Evolutionary conservation across 2,329 filamentous ascomycete species (phyloP).

Genomic region (Botrytis medusae): DNA sequence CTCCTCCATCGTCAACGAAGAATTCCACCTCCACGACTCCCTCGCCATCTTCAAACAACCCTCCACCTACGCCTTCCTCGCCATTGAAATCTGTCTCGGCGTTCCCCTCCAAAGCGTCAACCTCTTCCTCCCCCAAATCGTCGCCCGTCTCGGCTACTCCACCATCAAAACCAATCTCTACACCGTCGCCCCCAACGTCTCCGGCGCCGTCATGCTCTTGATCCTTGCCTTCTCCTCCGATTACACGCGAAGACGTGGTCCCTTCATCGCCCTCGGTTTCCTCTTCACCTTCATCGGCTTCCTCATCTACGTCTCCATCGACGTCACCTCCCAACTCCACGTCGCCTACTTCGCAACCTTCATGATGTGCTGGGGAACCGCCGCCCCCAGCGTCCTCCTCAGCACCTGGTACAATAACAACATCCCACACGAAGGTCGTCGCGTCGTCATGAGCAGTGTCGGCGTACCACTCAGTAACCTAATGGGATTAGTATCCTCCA

Average conservation of each 20-base stretch:
- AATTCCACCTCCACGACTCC: slow-evolving; percentile 52
- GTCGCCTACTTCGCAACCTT: slow-evolving; percentile 66
- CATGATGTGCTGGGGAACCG: slow-evolving; percentile 59
- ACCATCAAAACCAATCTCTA: slow-evolving; percentile 70
- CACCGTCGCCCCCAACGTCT: slow-evolving; percentile 77
- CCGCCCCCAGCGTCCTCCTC: slow-evolving; percentile 37
- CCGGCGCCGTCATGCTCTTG: slow-evolving; percentile 70
- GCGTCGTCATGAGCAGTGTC: slow-evolving; percentile 60
- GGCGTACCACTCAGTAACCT: slow-evolving; percentile 63
- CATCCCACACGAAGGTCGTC: slow-evolving; percentile 60
- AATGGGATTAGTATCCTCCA: slow-evolving; percentile 67
- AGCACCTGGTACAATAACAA: slow-evolving; percentile 59
- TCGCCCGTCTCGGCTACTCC: slow-evolving; percentile 49
- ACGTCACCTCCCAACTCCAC: slow-evolving; percentile 50
- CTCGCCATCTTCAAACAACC: slow-evolving; percentile 52
- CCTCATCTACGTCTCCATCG: slow-evolving; percentile 72
- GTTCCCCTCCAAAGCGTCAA: slow-evolving; percentile 57
- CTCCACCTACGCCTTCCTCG: slow-evolving; percentile 46
- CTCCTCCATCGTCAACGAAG: slow-evolving; percentile 59
- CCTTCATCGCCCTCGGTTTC: slow-evolving; percentile 74
- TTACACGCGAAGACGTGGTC: slow-evolving; percentile 46
- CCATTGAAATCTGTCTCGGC: slow-evolving; percentile 59
- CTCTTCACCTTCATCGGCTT: slow-evolving; percentile 74
- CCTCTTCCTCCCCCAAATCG: slow-evolving; percentile 57
- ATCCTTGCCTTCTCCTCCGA: slow-evolving; percentile 72